A percentile compares a stretch with the other conserved stretches of the same genome.
Evolutionary conservation across 805 yeast genomes (phyloP).

Genomic region (Clavispora carvajalis): DNA sequence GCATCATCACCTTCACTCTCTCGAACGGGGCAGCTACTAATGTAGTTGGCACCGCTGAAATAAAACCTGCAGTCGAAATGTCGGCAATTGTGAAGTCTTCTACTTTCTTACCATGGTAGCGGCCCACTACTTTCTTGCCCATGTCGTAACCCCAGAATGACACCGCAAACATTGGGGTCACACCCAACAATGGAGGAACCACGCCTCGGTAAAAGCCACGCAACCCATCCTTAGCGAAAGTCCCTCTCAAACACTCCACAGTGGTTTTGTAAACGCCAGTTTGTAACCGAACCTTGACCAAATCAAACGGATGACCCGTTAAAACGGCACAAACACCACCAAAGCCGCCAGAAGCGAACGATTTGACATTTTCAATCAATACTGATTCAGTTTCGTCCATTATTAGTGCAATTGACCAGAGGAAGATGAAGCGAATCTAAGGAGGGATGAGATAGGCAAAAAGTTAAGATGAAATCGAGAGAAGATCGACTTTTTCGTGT

Average conservation of each 20-base stretch:
- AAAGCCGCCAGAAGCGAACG: slow-evolving; percentile 89
- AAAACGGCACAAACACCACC: slow-evolving; percentile 95
- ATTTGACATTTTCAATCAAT: slow-evolving; percentile 72
- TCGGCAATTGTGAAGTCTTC: slow-evolving; percentile 56
- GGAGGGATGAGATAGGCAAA: not conserved
- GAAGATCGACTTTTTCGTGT: not conserved
- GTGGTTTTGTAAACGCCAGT: slow-evolving; percentile 69
- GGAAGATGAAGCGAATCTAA: not conserved
- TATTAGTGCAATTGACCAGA: not conserved
- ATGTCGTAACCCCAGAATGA: slow-evolving; percentile 98
- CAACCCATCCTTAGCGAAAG: slow-evolving; percentile 69
- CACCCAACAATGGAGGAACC: slow-evolving; percentile 90
- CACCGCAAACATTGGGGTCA: slow-evolving; percentile 97
- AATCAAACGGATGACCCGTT: slow-evolving; percentile 95
- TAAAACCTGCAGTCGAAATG: slow-evolving; percentile 87
- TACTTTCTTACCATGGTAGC: slow-evolving; percentile 33
- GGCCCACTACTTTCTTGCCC: slow-evolving; percentile 71
- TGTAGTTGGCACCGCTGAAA: slow-evolving; percentile 93
- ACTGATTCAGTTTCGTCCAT: slow-evolving; percentile 45
- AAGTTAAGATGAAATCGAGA: not conserved
- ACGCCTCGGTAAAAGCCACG: slow-evolving; percentile 90
- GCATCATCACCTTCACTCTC: slow-evolving; percentile 90
- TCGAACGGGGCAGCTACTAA: slow-evolving; percentile 97
- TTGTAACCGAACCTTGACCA: slow-evolving; percentile 87
- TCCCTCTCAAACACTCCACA: slow-evolving; percentile 60